Evolutionary conservation across 1,284 basidiomycete species (phyloP).

Genomic region (Puccinia hordei): DNA sequence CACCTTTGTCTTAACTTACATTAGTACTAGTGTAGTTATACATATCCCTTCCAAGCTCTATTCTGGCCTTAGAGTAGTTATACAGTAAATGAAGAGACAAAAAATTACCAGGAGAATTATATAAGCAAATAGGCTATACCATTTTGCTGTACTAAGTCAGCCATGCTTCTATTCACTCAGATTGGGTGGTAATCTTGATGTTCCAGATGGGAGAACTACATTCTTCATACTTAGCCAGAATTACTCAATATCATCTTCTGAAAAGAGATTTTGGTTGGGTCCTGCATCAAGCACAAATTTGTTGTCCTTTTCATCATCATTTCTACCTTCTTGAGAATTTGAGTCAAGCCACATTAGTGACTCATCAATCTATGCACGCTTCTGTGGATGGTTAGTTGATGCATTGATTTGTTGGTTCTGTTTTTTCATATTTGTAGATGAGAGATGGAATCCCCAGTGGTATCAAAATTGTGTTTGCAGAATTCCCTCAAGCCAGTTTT

Average conservation of each 20-base stretch:
- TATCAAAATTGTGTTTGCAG: not conserved
- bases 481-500: constrained; percentile 1
- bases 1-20: no score
- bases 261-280: not conserved
- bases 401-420: no score
- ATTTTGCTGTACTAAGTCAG: constrained; percentile 8
- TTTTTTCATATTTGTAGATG: no score
- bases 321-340: not conserved
- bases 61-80: no score
- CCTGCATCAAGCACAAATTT: constrained; percentile 1
- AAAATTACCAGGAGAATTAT: not conserved
- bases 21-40: no score
- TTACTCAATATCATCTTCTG: not conserved
- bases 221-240: not conserved
- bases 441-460: not conserved
- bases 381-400: not conserved
- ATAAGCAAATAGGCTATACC: constrained; percentile 22
- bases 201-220: constrained; percentile 16
- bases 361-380: not conserved
- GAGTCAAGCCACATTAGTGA: not conserved
- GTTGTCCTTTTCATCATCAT: not conserved
- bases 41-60: no score
- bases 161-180: constrained; percentile 6
- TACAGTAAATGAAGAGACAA: not conserved
- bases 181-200: not conserved